A percentile compares a stretch with the other conserved stretches of the same genome.
These are phyloP conservation scores for Aphanomyces euteiches DNA, from an alignment of 352 stramenopile genomes.

Conservation along the genomic window DNA sequence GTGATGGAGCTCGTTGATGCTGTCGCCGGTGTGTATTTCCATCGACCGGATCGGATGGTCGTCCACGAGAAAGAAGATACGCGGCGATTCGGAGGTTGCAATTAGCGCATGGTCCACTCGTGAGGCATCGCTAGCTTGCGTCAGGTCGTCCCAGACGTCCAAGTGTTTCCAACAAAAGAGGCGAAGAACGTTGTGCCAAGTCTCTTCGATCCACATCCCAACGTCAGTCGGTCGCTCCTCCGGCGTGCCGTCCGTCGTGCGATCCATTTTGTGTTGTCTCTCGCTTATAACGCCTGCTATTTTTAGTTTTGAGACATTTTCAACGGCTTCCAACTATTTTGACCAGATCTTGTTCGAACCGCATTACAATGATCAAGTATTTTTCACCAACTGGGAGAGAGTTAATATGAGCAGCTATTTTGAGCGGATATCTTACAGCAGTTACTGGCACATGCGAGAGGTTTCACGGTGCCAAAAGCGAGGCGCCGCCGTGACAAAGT, in stretches of 20 bases:
- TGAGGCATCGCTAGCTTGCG: not conserved
- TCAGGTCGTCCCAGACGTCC: not conserved
- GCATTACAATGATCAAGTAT: too few relatives aligned
- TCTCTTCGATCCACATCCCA: not conserved
- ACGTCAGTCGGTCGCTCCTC: not conserved
- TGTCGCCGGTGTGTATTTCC: not conserved
- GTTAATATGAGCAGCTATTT: too few relatives aligned
- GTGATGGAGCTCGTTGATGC: constrained; percentile 8
- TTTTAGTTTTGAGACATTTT: not conserved
- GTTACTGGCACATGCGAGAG: not conserved
- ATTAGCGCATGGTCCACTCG: too few relatives aligned
- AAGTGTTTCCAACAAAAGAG: not conserved
- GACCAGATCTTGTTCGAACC: not conserved
- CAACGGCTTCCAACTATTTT: constrained; percentile 5
- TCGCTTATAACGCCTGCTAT: too few relatives aligned
- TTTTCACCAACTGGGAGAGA: too few relatives aligned
- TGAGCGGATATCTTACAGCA: too few relatives aligned
- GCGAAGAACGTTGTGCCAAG: not conserved
- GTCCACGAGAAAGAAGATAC: not conserved
- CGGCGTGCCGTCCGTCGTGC: too few relatives aligned
- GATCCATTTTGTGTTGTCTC: too few relatives aligned
- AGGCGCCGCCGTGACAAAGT: not conserved
- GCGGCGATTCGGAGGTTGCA: not conserved
- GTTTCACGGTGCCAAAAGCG: not conserved
- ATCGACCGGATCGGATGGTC: constrained; percentile 18